phyloP scores from a whole-genome alignment of 164 flowering plant species.

The Tinospora cordifolia region DNA sequence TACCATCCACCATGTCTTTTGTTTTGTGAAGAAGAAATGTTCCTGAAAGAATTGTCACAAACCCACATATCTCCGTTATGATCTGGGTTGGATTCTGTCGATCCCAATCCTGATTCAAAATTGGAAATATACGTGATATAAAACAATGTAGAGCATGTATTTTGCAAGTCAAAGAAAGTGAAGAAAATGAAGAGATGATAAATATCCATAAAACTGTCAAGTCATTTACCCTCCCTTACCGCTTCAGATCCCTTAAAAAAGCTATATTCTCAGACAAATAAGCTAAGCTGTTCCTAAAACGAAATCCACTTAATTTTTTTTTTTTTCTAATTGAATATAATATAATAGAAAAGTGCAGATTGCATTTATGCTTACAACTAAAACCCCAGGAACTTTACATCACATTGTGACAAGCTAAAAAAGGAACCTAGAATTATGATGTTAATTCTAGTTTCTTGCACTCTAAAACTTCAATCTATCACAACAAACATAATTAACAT shows the following conservation, averaged over 20 bases:
- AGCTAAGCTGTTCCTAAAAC: no score
- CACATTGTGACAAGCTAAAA: background rate
- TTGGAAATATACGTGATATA: background rate
- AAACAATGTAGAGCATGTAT: background rate
- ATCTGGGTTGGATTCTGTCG: constrained; percentile 64
- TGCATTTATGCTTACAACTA: no score
- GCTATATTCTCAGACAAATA: no score
- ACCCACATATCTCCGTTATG: constrained; percentile 66
- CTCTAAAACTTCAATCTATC: background rate
- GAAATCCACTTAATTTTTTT: no score
- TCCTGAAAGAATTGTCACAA: constrained; percentile 64
- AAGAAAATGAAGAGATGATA: background rate
- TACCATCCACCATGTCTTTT: constrained; percentile 60
- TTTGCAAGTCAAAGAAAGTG: background rate
- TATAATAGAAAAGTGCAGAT: no score
- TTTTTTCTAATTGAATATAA: no score
- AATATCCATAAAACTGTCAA: no score
- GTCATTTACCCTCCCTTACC: no score
- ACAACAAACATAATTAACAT: background rate
- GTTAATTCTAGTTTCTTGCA: background rate
- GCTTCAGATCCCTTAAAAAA: no score
- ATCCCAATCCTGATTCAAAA: constrained; percentile 61
- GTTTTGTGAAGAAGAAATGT: constrained; percentile 80
- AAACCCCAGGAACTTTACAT: no score
- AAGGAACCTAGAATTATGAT: background rate